Evolutionary conservation across 2,329 filamentous ascomycete genomes (phyloP).

Genomic region (Emergomyces pasteurianus): DNA sequence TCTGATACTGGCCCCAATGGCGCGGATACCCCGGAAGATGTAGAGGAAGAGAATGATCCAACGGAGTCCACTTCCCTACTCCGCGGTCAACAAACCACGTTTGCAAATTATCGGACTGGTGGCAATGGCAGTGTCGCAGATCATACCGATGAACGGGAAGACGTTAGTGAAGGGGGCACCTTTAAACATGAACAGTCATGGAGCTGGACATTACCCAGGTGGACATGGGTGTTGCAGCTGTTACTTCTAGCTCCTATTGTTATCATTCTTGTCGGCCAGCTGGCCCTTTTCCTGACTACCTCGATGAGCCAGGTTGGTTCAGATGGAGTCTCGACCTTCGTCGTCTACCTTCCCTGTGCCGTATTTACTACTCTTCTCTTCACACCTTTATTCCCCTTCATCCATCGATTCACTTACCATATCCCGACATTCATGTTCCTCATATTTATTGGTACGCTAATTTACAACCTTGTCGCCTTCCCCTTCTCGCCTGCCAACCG

Average conservation of each 20-base stretch:
- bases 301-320: constrained; percentile 69
- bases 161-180: constrained; percentile 24
- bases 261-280: constrained; percentile 64
- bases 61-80: constrained; percentile 48
- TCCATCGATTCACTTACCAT: constrained; percentile 76
- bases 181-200: constrained; percentile 72
- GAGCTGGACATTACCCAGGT: constrained; percentile 66
- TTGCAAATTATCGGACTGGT: constrained; percentile 41
- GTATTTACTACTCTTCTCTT: constrained; percentile 59
- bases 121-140: constrained; percentile 18
- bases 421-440: constrained; percentile 64
- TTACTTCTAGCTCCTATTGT: constrained; percentile 66
- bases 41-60: constrained; percentile 27
- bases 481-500: constrained; percentile 71
- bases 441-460: constrained; percentile 60
- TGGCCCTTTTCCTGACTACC: constrained; percentile 59
- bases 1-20: constrained; percentile 10
- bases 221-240: constrained; percentile 82
- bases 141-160: constrained; percentile 18
- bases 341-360: constrained; percentile 60
- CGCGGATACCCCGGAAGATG: constrained; percentile 15
- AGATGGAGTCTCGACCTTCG: constrained; percentile 63
- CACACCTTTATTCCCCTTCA: constrained; percentile 66
- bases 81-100: constrained; percentile 40
- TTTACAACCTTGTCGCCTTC: constrained; percentile 79